Evolutionary conservation across 495 filamentous ascomycete species (phyloP), one percentile per base, ranked within the genome.

Genomic region (Rusavskia elegans): DNA sequence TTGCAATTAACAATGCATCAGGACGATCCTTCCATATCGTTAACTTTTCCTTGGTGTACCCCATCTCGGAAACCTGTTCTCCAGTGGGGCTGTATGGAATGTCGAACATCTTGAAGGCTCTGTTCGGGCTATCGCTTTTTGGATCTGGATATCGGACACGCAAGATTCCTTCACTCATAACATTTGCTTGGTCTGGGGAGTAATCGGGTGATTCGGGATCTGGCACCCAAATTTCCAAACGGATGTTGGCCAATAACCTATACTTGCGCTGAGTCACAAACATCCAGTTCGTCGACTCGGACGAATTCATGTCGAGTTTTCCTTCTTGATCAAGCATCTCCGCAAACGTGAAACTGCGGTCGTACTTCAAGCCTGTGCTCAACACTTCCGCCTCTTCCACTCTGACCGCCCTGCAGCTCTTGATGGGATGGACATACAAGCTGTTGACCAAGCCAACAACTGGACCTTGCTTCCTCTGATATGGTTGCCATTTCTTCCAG

Each of bases 361-460:
- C 90, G 63, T 82, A 84, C 63, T 84, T 73, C 44, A 97, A 72
- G 3, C 89, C 89, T 16, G 79, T 80, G 5, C 77, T 62, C 27
- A 89, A 66, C 5, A 94, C 74, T 48, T 80, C 78, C 41, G 77
- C 80, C 49, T 71, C 59, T 50, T 75, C 67, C 49, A 95, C 61
- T 66, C 95, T 87, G 19, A 95, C 79, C 14, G 83, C 85, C 55
- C 74, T 71, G 63, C 89, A 95, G 53, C 83, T 87, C 69, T 96
- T 96, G 58, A 95, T 68, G 0, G 90, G 90, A 63, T 89, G 94
- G 39, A 87, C 81, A 70, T 83, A 89, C 38, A 95, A 74, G 45
- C 84, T 85, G 64, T 88, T 87, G 57, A 96, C 71, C 20, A 62
- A 73, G 75, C 75, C 83, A 50, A 32, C 44, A 30, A 27, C 40